These are phyloP conservation scores for Pulveroboletus sp. DNA, from an alignment of 768 basidiomycete genomes.

Conservation along the genomic window DNA sequence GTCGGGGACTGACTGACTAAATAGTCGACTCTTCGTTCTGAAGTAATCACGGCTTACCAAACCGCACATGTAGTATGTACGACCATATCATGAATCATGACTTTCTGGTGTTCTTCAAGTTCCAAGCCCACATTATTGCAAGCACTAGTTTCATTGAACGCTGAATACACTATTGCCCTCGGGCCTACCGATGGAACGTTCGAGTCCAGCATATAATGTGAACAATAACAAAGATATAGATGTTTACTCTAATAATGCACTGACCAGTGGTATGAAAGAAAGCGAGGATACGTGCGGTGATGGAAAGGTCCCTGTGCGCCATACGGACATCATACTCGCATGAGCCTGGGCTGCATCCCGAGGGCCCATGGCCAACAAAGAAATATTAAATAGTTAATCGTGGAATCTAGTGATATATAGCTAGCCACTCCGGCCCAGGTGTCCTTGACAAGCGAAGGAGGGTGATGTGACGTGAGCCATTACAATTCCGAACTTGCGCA, in stretches of 20 bases:
- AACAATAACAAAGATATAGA: conserved; percentile 20
- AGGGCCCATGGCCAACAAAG: conserved; percentile 9
- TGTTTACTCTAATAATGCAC: conserved; percentile 11
- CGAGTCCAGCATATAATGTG: conserved; percentile 18
- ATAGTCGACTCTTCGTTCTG: no score
- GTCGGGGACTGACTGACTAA: no score
- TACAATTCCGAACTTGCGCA: conserved; percentile 10
- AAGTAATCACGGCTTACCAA: no score
- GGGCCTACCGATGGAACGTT: neutral
- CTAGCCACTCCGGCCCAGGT: conserved; percentile 18
- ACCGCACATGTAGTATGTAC: no score
- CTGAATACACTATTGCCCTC: neutral
- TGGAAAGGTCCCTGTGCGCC: conserved; percentile 1
- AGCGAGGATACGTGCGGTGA: conserved; percentile 1
- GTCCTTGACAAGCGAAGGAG: conserved; percentile 9
- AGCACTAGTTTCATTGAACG: neutral
- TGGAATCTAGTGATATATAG: conserved; percentile 23
- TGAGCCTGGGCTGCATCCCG: conserved; percentile 9
- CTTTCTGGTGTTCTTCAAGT: neutral
- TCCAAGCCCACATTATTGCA: neutral
- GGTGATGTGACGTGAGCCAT: conserved; percentile 4
- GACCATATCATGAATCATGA: no score
- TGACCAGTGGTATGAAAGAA: conserved; percentile 10
- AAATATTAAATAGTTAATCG: conserved; percentile 25
- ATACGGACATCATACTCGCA: conserved; percentile 19